Percentiles rank a stretch among this genome's conserved stretches.
phyloP scores from a whole-genome alignment of 345 rosid genomes.

The Syzygium jambos region DNA sequence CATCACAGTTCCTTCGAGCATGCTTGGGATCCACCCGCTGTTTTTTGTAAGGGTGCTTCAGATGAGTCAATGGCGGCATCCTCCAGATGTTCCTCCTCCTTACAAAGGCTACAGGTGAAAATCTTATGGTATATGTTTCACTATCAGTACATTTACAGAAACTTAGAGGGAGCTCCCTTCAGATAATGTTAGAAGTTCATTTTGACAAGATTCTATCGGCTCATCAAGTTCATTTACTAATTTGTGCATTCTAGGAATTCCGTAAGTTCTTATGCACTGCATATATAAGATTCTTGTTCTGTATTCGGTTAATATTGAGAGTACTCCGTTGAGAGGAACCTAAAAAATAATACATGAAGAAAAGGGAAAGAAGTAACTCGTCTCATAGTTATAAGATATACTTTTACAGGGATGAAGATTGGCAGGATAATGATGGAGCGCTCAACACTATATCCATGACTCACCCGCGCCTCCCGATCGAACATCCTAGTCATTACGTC shows the following conservation, averaged over 20 bases:
- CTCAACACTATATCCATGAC: slow-evolving; percentile 92
- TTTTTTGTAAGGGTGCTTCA: slow-evolving; percentile 79
- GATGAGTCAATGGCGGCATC: slow-evolving; percentile 76
- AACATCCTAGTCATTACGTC: slow-evolving; percentile 51
- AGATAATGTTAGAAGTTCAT: neutral
- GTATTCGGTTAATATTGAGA: neutral
- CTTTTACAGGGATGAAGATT: slow-evolving; percentile 73
- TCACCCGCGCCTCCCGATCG: slow-evolving; percentile 74
- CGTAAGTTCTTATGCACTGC: neutral
- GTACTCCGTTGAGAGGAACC: neutral
- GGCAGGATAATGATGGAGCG: slow-evolving; percentile 97
- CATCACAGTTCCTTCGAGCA: slow-evolving; percentile 66
- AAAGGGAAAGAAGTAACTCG: neutral
- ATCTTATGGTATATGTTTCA: neutral
- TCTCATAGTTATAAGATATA: neutral
- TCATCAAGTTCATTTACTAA: neutral
- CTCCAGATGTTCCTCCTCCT: slow-evolving; percentile 58
- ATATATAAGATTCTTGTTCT: neutral
- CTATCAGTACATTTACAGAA: neutral
- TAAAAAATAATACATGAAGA: neutral
- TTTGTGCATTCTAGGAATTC: neutral
- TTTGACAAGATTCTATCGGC: neutral
- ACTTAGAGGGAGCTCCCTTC: neutral
- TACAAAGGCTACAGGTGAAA: slow-evolving; percentile 84
- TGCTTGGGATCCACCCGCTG: slow-evolving; percentile 75